phyloP scores from a whole-genome alignment of 306 rosid species.

The Prunus mume region DNA sequence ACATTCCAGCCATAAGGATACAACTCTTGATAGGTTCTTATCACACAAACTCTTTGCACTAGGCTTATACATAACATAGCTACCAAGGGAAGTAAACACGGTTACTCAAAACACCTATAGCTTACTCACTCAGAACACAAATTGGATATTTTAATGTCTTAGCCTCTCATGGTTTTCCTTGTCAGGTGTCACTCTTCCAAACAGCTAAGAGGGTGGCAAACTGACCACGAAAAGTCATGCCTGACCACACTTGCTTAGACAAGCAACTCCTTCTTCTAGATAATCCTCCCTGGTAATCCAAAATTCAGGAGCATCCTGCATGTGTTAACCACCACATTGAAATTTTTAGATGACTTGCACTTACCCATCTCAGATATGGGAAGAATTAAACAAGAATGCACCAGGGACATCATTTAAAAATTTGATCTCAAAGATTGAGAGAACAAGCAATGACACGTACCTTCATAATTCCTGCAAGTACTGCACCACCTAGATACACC shows the following conservation, averaged over 20 bases:
- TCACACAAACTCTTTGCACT: slow-evolving; percentile 15
- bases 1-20: slow-evolving; percentile 1
- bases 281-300: slow-evolving; percentile 98
- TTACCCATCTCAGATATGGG: background rate
- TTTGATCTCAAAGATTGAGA: background rate
- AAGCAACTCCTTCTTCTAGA: slow-evolving; percentile 92
- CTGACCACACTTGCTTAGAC: slow-evolving; percentile 83
- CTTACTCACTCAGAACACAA: slow-evolving; percentile 25
- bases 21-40: background rate
- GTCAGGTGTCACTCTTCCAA: slow-evolving; percentile 16
- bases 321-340: slow-evolving; percentile 32
- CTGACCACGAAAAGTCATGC: slow-evolving; percentile 58
- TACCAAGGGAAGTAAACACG: slow-evolving; percentile 15
- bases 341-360: slow-evolving; percentile 24
- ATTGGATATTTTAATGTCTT: slow-evolving; percentile 16
- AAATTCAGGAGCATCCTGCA: slow-evolving; percentile 95
- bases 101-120: slow-evolving; percentile 12
- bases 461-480: slow-evolving; percentile 98
- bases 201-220: slow-evolving; percentile 18
- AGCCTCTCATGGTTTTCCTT: slow-evolving; percentile 32
- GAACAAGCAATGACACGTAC: slow-evolving; percentile 35
- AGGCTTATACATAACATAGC: slow-evolving; percentile 8
- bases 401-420: background rate
- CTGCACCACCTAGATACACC: slow-evolving; percentile 99
- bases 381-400: background rate